A percentile compares a stretch with the other conserved stretches of the same genome.
Conservation (phyloP, 2,329 filamentous ascomycete species). For the Sphaerulina vaccinii region DNA sequence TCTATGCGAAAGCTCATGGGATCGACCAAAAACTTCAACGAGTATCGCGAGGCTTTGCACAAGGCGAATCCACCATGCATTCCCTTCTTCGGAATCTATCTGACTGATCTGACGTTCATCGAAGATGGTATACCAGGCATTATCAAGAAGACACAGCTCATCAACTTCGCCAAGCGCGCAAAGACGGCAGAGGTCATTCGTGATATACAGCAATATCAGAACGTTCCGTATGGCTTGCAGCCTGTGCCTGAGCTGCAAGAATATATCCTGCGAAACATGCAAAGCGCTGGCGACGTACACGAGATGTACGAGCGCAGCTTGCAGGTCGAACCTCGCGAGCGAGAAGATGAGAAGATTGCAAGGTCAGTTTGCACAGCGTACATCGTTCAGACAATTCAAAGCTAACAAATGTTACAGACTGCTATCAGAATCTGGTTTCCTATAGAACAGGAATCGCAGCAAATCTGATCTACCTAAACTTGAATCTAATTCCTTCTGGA, state of each 20-base stretch:
- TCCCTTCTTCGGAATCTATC: conserved; percentile 97
- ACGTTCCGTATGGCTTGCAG: conserved; percentile 90
- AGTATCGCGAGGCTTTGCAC: conserved; percentile 91
- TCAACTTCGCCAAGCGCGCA: conserved; percentile 97
- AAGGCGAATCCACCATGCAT: conserved; percentile 94
- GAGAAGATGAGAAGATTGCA: conserved; percentile 99
- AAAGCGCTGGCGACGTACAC: conserved; percentile 90
- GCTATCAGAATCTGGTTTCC: conserved; percentile 56
- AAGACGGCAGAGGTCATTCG: conserved; percentile 98
- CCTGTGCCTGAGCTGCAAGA: conserved; percentile 90
- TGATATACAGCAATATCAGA: conserved; percentile 98
- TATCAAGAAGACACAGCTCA: conserved; percentile 92
- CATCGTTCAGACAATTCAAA: neutral
- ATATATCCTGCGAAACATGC: conserved; percentile 95
- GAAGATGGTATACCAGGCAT: conserved; percentile 96
- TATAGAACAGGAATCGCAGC: conserved; percentile 38
- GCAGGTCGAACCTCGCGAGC: conserved; percentile 86
- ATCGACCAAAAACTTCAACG: conserved; percentile 96
- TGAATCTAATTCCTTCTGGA: no score
- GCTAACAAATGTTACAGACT: conserved; percentile 41
- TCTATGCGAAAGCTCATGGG: conserved; percentile 93
- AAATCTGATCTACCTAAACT: no score
- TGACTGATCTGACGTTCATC: conserved; percentile 97
- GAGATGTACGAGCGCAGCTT: conserved; percentile 99
- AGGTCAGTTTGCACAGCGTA: conserved; percentile 59